Evolutionary conservation across 2,329 filamentous ascomycete species (phyloP).

Genomic region (Colletotrichum lentis): DNA sequence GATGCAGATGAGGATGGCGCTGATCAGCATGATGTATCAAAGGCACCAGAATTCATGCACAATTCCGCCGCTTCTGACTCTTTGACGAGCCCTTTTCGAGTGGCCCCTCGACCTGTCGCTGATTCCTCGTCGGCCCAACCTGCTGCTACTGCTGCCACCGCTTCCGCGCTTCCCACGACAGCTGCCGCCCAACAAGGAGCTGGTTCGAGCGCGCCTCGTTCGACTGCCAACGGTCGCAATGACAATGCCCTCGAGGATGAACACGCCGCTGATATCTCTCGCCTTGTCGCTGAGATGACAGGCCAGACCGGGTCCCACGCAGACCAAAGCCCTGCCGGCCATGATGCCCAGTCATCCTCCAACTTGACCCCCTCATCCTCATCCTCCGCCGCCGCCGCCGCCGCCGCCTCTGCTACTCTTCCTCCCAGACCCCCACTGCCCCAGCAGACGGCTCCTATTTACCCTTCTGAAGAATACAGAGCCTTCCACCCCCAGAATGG

Average conservation of each 20-base stretch:
- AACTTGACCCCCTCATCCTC: slow-evolving; percentile 43
- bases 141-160: slow-evolving; percentile 38
- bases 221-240: slow-evolving; percentile 42
- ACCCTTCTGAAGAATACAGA: slow-evolving; percentile 42
- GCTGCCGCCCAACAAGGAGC: slow-evolving; percentile 44
- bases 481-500: slow-evolving; percentile 49
- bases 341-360: slow-evolving; percentile 29
- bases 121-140: slow-evolving; percentile 45
- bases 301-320: slow-evolving; percentile 45
- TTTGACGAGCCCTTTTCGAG: slow-evolving; percentile 46
- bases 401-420: slow-evolving; percentile 51
- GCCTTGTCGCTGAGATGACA: slow-evolving; percentile 54
- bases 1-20: slow-evolving; percentile 48
- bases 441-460: slow-evolving; percentile 49
- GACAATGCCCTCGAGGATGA: slow-evolving; percentile 43
- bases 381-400: too few relatives aligned
- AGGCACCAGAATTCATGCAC: slow-evolving; percentile 55
- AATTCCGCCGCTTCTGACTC: slow-evolving; percentile 52
- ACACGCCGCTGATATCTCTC: slow-evolving; percentile 51
- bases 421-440: slow-evolving; percentile 57
- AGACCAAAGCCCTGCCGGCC: slow-evolving; percentile 17
- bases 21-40: slow-evolving; percentile 53
- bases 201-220: slow-evolving; percentile 41
- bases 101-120: slow-evolving; percentile 45
- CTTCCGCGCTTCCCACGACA: slow-evolving; percentile 29